These are phyloP conservation scores for Pelargonium nanum DNA, from an alignment of 345 rosid genomes.

Conservation along the genomic window DNA sequence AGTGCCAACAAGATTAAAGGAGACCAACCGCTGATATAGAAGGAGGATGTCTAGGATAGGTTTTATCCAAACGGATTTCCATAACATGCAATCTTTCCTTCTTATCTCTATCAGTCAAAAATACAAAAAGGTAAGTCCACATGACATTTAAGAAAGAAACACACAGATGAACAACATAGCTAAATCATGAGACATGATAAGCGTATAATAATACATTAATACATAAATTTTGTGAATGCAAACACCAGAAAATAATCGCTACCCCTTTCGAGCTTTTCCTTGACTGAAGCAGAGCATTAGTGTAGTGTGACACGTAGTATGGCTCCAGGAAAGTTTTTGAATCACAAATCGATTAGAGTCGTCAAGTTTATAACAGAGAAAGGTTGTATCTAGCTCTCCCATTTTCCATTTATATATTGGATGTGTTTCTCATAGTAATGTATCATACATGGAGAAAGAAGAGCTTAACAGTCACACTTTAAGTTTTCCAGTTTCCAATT, in stretches of 20 bases:
- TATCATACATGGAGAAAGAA: not conserved
- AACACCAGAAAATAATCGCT: no score
- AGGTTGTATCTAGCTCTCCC: not conserved
- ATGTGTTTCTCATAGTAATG: not conserved
- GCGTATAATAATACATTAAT: no score
- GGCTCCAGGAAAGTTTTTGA: no score
- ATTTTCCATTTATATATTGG: not conserved
- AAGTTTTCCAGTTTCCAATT: no score
- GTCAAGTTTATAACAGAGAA: no score
- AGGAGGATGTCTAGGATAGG: slow-evolving; percentile 54
- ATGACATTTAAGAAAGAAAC: slow-evolving; percentile 5
- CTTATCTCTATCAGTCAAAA: slow-evolving; percentile 36
- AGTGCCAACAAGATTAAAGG: slow-evolving; percentile 6
- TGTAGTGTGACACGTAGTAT: no score
- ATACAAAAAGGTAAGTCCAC: slow-evolving; percentile 5
- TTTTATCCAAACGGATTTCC: slow-evolving; percentile 44
- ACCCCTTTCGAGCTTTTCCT: no score
- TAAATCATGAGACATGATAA: not conserved
- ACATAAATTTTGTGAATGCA: no score
- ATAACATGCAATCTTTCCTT: slow-evolving; percentile 46
- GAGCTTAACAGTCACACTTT: not conserved
- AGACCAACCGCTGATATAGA: slow-evolving; percentile 58
- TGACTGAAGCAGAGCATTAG: no score
- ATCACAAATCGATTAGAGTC: no score
- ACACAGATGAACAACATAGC: not conserved